Evolutionary conservation across 2,329 filamentous ascomycete species (phyloP).

Genomic region (Paecilomyces fulvus): DNA sequence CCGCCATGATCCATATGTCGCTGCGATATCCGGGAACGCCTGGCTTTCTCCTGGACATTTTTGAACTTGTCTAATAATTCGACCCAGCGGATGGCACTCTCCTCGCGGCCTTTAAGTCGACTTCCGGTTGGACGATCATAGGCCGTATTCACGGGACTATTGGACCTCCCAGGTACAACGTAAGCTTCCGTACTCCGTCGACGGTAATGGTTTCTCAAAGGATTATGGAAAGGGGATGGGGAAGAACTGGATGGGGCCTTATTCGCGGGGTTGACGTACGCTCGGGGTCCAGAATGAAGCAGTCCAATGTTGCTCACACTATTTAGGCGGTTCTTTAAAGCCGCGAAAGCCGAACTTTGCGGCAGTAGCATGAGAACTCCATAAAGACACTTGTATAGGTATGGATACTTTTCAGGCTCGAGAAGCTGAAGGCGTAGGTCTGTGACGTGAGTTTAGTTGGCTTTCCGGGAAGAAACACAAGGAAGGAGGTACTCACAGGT

Average conservation of each 20-base stretch:
- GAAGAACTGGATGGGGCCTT: slow-evolving; percentile 1
- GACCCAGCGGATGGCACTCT: slow-evolving; percentile 78
- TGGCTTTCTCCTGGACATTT: slow-evolving; percentile 75
- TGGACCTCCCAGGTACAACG: slow-evolving; percentile 3
- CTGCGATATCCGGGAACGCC: slow-evolving; percentile 53
- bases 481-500: slow-evolving; percentile 58
- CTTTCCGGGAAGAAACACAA: neutral
- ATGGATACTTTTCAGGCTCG: slow-evolving; percentile 89
- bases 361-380: slow-evolving; percentile 96
- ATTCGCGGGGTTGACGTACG: slow-evolving; percentile 48
- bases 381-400: slow-evolving; percentile 96
- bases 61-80: slow-evolving; percentile 94
- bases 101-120: slow-evolving; percentile 71
- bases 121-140: slow-evolving; percentile 61
- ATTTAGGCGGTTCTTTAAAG: slow-evolving; percentile 91
- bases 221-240: neutral
- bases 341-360: slow-evolving; percentile 93
- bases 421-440: slow-evolving; percentile 90
- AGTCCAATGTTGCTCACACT: slow-evolving; percentile 96
- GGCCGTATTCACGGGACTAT: slow-evolving; percentile 19
- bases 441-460: slow-evolving; percentile 30
- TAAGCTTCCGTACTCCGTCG: slow-evolving; percentile 9
- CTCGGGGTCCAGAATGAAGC: slow-evolving; percentile 70
- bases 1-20: slow-evolving; percentile 44
- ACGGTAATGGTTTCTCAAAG: slow-evolving; percentile 15